Conservation (phyloP, 2,329 filamentous ascomycete species). For the Penicillium sp. region DNA sequence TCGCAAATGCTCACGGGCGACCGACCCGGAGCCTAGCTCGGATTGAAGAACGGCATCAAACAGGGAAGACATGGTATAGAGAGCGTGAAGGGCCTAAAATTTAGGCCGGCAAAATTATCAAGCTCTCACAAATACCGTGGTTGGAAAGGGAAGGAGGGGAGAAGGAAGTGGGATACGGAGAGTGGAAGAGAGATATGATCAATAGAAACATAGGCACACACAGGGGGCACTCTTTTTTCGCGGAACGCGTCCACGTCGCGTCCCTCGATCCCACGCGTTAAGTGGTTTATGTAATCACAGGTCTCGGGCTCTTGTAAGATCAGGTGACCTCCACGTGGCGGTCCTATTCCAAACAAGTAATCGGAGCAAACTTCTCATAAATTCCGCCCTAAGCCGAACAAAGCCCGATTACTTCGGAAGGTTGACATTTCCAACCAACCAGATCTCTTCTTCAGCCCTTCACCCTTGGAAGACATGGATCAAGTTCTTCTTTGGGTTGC, state of each 20-base stretch:
- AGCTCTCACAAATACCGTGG: slow-evolving; percentile 1
- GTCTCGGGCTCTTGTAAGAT: neutral
- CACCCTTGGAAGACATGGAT: neutral
- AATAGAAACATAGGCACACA: neutral
- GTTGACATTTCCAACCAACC: neutral
- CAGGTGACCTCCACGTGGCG: neutral
- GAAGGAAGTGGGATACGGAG: neutral
- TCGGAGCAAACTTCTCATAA: neutral
- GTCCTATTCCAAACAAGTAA: neutral
- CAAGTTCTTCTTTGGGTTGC: neutral
- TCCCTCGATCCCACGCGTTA: neutral
- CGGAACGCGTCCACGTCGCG: neutral
- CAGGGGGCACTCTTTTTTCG: slow-evolving; percentile 2
- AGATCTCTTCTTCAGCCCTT: neutral
- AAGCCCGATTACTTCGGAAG: neutral
- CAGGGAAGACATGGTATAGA: slow-evolving; percentile 40
- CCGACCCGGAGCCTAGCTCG: slow-evolving; percentile 38
- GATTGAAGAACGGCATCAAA: slow-evolving; percentile 45
- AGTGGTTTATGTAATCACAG: neutral
- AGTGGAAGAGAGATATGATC: neutral
- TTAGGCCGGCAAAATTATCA: neutral
- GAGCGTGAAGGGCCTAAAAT: slow-evolving; percentile 8
- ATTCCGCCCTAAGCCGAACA: neutral
- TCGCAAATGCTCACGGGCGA: slow-evolving; percentile 30
- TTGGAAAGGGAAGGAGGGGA: neutral